Evolutionary conservation across 2,329 filamentous ascomycete genomes (phyloP).

Genomic region (Cadophora gregata): DNA sequence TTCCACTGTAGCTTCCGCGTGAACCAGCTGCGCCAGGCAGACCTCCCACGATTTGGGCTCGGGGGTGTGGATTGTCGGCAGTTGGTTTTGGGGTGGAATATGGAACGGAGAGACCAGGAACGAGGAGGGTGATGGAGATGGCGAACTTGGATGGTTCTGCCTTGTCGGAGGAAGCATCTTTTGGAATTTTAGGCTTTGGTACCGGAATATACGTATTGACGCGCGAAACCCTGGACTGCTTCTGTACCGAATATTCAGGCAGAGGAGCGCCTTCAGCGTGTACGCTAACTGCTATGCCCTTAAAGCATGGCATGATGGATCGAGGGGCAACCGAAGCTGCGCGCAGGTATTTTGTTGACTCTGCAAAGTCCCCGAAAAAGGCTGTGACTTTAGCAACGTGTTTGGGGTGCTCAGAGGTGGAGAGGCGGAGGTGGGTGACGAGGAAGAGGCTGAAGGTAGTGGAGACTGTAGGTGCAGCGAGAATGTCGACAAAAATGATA

Average conservation of each 20-base stretch:
- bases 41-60: constrained; percentile 79
- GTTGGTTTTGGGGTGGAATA: constrained; percentile 89
- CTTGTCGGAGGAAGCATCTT: constrained; percentile 68
- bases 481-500: not conserved
- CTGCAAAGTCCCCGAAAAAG: not conserved
- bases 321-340: constrained; percentile 38
- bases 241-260: constrained; percentile 92
- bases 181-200: constrained; percentile 79
- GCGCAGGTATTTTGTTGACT: constrained; percentile 21
- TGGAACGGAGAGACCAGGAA: constrained; percentile 84
- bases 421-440: constrained; percentile 8
- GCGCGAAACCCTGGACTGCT: constrained; percentile 86
- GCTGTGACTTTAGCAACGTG: not conserved
- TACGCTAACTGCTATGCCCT: constrained; percentile 97
- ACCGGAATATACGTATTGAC: constrained; percentile 98
- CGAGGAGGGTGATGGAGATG: constrained; percentile 95
- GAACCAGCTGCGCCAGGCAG: constrained; percentile 61
- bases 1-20: constrained; percentile 57
- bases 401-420: not conserved
- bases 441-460: constrained; percentile 15
- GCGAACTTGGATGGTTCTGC: constrained; percentile 95
- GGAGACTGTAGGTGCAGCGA: not conserved
- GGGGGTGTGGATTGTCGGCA: constrained; percentile 77
- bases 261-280: constrained; percentile 83
- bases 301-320: constrained; percentile 86